These are phyloP conservation scores for Metschnikowia arizonensis DNA, from an alignment of 805 yeast species.

Conservation along the genomic window DNA sequence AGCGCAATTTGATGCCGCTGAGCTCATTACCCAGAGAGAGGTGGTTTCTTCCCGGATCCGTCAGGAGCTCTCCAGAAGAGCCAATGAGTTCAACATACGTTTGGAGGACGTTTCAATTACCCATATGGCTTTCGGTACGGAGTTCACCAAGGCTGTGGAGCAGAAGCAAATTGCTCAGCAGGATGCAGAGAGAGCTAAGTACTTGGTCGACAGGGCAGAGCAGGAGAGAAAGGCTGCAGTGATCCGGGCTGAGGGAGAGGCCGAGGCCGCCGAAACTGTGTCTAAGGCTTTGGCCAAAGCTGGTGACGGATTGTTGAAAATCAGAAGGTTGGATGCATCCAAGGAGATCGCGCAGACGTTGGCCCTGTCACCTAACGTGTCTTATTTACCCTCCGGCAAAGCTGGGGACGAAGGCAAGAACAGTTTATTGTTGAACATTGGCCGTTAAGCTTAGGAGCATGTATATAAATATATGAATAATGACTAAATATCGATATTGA, in stretches of 20 bases:
- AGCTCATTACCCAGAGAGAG: constrained; percentile 95
- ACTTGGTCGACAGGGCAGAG: constrained; percentile 82
- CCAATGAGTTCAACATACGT: constrained; percentile 82
- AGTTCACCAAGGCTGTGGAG: constrained; percentile 97
- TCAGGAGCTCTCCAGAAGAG: constrained; percentile 77
- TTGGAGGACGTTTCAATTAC: constrained; percentile 97
- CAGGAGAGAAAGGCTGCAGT: constrained; percentile 94
- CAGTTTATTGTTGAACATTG: constrained; percentile 62
- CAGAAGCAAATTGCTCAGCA: constrained; percentile 99
- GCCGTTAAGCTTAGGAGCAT: constrained; percentile 45
- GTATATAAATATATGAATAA: constrained; percentile 11
- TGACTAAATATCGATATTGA: constrained; percentile 23
- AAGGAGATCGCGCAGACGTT: constrained; percentile 91
- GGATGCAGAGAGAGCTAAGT: constrained; percentile 96
- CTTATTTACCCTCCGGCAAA: constrained; percentile 71
- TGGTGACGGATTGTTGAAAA: constrained; percentile 91
- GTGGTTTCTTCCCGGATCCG: constrained; percentile 85
- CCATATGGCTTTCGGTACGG: constrained; percentile 94
- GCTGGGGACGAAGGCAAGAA: constrained; percentile 42
- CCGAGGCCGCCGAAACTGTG: constrained; percentile 94
- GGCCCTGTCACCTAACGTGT: constrained; percentile 77
- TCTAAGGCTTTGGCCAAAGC: constrained; percentile 89
- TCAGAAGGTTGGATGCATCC: constrained; percentile 94
- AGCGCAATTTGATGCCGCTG: constrained; percentile 95
- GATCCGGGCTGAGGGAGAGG: constrained; percentile 98